Base-by-base conservation (phyloP, 148 eudicot species). In the Beta vulgaris region DNA sequence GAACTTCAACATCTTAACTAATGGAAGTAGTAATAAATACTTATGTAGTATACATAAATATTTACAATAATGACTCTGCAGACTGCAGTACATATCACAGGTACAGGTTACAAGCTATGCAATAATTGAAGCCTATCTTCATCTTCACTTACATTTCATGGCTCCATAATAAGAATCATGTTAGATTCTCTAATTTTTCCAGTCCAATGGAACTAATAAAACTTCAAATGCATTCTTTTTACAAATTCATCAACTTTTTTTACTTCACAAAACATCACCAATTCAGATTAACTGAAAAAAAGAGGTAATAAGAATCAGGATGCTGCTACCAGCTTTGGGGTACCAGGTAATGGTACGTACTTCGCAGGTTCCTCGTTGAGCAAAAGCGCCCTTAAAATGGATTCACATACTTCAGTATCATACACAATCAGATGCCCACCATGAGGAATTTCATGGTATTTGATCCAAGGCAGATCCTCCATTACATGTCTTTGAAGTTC, bases 351-450 rank as follows among this genome's bases (percentile, higher is more conserved):
- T 42, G 86, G 82, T 51, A 68, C 44, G 64, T 70, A 78, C 12
- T 71, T 51, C 7, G 60, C 78, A 44, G 81, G 76, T 37, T 85
- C 85, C 76, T 85, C 88, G 39, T 67, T 75, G 29, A 85, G 85
- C 59, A 87, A 68, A 75, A 87, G 87, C 34, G 88, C 73, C 82
- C 76, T 84, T 35, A 87, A 67, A 43, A 85, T 77, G 19, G 85
- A 81, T 62, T 87, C 87, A 74, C 91, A 87, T 4, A 84, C 75
- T 55, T 73, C 85, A 51, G 39, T 83, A 43, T 87, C 88, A 62
- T 87, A 82, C 19, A 87, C 81, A 67, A 87, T 82, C 80, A 87
- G 51, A 72, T 87, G 91, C 15, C 91, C 91, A 26, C 91, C 88
- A 55, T 85, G 85, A 76, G 88, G 88, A 63, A 85, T 80, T 82